Base-by-base conservation (phyloP, 1,139 yeast genomes). In the Zygoascus meyerae region DNA sequence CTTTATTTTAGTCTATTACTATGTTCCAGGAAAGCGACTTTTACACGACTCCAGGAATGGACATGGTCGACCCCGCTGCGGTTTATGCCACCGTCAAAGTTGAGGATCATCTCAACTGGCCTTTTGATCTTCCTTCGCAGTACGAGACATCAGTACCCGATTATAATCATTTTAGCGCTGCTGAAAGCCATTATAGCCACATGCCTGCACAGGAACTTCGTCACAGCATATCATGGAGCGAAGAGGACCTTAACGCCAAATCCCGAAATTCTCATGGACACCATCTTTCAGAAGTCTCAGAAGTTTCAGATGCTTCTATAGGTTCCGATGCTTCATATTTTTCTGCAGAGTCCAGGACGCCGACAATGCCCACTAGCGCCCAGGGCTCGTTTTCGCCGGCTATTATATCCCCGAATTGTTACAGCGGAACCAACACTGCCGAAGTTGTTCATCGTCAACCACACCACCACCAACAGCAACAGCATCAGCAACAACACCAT, bases 181-280 rank as follows among this genome's bases (percentile, higher is more conserved):
- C 26, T 21, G 26, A 31, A n/a, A 34, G 30, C 29, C 39, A 35
- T 29, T 35, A 35, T 29, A 35, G 39, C 29, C 39, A 35, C n/a
- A 12, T 35, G 18, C 39, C 39, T 33, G 21, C 43, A 17, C 43
- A 34, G 4, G 34, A 40, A 14, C 43, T 40, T 21, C 43, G 43
- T 18, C 43, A 40, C 29, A 32, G 43, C 16, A 40, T 40, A 18
- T 40, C 43, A 11, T 40, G 43, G 43, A 36, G 35, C 12, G 43
- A 40, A 21, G 37, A 40, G 7, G 43, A 40, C 11, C 30, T 17
- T 8, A 35, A 21, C 21, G 18, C 12, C 15, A 35, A 35, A 15
- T 11, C 21, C 10, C 18, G 39, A 35, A 12, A 28, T 2, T 35
- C 32, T 6, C 26, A 33, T 18, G 17, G 31, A 28, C 43, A 40